A percentile compares a stretch with the other conserved stretches of the same genome.
Evolutionary conservation across 129 eudicot genomes (phyloP).

Genomic region (Scalesia atractyloides): DNA sequence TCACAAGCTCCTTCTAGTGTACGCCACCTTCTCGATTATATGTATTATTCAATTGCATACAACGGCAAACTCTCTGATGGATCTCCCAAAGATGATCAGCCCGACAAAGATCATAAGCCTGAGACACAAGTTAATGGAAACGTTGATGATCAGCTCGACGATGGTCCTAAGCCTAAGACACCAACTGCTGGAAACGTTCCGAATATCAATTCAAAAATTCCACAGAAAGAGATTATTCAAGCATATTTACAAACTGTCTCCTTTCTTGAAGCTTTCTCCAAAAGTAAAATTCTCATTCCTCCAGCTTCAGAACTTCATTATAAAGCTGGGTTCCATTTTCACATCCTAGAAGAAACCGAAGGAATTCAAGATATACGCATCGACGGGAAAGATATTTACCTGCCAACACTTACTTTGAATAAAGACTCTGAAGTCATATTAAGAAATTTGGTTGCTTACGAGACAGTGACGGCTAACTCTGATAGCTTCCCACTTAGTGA

Average conservation of each 20-base stretch:
- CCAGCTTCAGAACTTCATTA: conserved; percentile 28
- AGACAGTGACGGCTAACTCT: neutral
- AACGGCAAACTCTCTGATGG: neutral
- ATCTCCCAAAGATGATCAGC: neutral
- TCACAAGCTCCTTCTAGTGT: conserved; percentile 19
- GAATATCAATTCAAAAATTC: neutral
- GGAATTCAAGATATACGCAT: conserved; percentile 23
- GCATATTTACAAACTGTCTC: conserved; percentile 11
- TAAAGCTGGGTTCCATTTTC: conserved; percentile 31
- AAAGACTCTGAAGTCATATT: conserved; percentile 38
- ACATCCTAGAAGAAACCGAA: neutral
- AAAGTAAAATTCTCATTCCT: conserved; percentile 34
- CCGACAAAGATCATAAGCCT: neutral
- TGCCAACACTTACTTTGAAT: conserved; percentile 34
- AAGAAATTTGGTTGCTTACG: conserved; percentile 53
- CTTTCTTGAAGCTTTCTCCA: neutral
- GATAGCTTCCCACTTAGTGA: conserved; percentile 23
- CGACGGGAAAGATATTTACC: neutral
- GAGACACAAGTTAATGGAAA: no score
- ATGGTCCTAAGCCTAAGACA: neutral
- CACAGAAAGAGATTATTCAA: neutral
- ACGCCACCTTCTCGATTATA: conserved; percentile 25
- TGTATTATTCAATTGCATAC: conserved; percentile 18
- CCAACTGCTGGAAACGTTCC: neutral
- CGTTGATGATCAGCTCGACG: neutral